Percentiles rank a stretch among this genome's conserved stretches.
These are phyloP conservation scores for Borovskyia barvae DNA, from an alignment of 208 protist species.

Conservation along the genomic window DNA sequence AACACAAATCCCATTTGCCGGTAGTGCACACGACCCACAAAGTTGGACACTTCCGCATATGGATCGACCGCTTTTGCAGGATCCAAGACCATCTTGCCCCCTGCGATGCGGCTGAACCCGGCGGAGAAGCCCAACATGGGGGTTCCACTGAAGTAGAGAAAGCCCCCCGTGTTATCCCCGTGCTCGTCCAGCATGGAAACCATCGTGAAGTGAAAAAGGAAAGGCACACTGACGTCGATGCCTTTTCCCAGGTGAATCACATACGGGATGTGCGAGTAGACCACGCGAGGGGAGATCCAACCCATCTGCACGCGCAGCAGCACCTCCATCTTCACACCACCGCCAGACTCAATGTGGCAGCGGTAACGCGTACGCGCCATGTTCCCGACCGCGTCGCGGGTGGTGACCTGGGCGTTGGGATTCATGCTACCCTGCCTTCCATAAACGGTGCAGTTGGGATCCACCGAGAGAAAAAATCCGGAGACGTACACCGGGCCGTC, in stretches of 20 bases:
- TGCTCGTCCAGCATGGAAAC: constrained; percentile 79
- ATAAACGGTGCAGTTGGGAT: constrained; percentile 65
- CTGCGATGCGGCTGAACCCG: constrained; percentile 51
- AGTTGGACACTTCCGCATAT: constrained; percentile 54
- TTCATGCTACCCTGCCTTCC: constrained; percentile 66
- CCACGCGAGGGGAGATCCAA: constrained; percentile 83
- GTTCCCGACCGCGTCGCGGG: constrained; percentile 64
- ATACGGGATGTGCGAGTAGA: constrained; percentile 69
- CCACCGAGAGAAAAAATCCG: constrained; percentile 78
- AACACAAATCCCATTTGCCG: constrained; percentile 77
- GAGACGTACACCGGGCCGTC: constrained; percentile 67
- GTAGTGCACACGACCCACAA: constrained; percentile 76
- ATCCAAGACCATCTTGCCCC: constrained; percentile 72
- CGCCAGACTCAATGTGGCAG: constrained; percentile 59
- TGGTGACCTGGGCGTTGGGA: constrained; percentile 82
- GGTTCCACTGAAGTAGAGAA: constrained; percentile 83
- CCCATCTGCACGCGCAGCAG: constrained; percentile 78
- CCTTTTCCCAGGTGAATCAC: constrained; percentile 77
- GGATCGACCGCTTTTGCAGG: constrained; percentile 68
- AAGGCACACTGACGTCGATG: constrained; percentile 80
- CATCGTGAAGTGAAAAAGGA: constrained; percentile 83
- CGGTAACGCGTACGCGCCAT: constrained; percentile 75
- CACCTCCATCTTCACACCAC: constrained; percentile 72
- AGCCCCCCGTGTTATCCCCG: constrained; percentile 74
- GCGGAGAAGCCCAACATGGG: constrained; percentile 75